Evolutionary conservation across 768 basidiomycete species (phyloP).

Genomic region (Tricholomella constricta): DNA sequence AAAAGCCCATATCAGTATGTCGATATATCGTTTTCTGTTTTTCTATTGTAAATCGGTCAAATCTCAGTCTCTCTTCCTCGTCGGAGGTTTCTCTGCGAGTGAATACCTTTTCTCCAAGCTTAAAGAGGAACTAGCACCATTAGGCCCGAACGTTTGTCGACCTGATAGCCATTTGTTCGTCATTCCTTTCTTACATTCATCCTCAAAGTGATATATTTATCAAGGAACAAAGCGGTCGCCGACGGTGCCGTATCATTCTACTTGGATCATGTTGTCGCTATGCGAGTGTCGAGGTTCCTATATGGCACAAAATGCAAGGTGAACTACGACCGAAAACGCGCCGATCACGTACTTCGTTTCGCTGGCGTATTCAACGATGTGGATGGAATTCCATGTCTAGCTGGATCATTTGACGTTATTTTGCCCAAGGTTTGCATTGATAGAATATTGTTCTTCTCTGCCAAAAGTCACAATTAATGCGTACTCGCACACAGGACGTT

Average conservation of each 20-base stretch:
- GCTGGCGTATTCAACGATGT: constrained; percentile 3
- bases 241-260: constrained; percentile 33
- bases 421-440: constrained; percentile 26
- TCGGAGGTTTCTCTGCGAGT: constrained; percentile 61
- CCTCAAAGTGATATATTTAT: not conserved
- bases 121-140: constrained; percentile 35
- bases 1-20: constrained; percentile 20
- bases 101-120: constrained; percentile 54
- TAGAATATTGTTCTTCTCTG: too few species aligned
- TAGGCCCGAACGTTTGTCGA: constrained; percentile 44
- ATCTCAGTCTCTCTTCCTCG: constrained; percentile 45
- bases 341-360: constrained; percentile 21
- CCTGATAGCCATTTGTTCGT: constrained; percentile 59
- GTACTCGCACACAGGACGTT: constrained; percentile 34
- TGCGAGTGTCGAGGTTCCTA: constrained; percentile 26
- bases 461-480: not conserved
- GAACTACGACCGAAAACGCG: constrained; percentile 16
- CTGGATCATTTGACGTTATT: constrained; percentile 25
- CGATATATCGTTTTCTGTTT: not conserved
- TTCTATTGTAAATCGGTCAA: not conserved
- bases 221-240: constrained; percentile 33
- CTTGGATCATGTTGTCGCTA: constrained; percentile 26
- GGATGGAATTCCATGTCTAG: constrained; percentile 15
- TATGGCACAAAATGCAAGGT: constrained; percentile 25
- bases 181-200: not conserved